Evolutionary conservation across 169 alveolate species (phyloP).

Genomic region (Plasmodium inui): DNA sequence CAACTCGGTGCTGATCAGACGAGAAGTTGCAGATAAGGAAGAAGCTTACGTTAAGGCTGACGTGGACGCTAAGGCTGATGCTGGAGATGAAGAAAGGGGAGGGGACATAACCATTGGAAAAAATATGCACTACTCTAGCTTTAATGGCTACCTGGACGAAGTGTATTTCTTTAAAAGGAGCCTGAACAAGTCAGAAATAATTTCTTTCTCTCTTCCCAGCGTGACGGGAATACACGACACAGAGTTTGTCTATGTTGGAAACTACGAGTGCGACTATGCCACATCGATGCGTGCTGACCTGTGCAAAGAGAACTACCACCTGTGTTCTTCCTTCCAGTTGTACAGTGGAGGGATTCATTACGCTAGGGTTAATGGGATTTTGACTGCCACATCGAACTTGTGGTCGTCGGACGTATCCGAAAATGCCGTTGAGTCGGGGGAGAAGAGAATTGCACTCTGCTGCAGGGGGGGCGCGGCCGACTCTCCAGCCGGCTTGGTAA

Average conservation of each 20-base stretch:
- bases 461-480: conserved; percentile 5
- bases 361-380: conserved; percentile 84
- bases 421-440: conserved; percentile 17
- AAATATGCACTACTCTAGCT: conserved; percentile 30
- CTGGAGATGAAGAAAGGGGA: neutral
- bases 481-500: neutral
- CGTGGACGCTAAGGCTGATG: neutral
- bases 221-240: conserved; percentile 55
- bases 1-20: conserved; percentile 37
- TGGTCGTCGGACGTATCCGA: conserved; percentile 78
- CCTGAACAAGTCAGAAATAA: conserved; percentile 29
- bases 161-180: conserved; percentile 28
- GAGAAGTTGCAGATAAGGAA: neutral
- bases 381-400: conserved; percentile 77
- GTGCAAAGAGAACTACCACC: conserved; percentile 77
- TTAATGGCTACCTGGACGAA: conserved; percentile 62
- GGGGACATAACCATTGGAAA: conserved; percentile 53
- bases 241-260: conserved; percentile 74
- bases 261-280: conserved; percentile 73
- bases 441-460: conserved; percentile 57
- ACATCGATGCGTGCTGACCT: conserved; percentile 76
- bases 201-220: conserved; percentile 30
- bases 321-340: conserved; percentile 82
- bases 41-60: neutral
- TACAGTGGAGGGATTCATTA: conserved; percentile 83